Percentiles rank a stretch among this genome's conserved stretches.
phyloP scores from a whole-genome alignment of 164 flowering plant genomes.

The Vitis amurensis region DNA sequence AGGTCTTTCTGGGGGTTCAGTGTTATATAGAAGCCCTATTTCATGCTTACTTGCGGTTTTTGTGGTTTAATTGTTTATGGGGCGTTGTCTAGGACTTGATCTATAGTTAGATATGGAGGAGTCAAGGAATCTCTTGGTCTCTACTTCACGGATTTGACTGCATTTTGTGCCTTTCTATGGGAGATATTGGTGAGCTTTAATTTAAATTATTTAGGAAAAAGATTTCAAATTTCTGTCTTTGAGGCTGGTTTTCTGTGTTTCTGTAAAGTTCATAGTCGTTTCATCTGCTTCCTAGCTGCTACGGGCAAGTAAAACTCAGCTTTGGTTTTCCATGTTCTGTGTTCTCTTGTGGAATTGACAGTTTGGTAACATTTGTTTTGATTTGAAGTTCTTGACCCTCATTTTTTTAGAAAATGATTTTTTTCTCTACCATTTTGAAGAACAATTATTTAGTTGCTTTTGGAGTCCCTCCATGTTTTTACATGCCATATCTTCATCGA shows the following conservation, averaged over 20 bases:
- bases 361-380: neutral
- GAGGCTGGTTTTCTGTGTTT: too few relatives aligned
- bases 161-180: neutral
- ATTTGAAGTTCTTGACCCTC: neutral
- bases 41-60: constrained; percentile 11
- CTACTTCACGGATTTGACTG: neutral
- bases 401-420: neutral
- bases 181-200: neutral
- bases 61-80: neutral
- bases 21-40: constrained; percentile 8
- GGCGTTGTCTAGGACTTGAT: constrained; percentile 6
- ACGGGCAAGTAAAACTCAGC: neutral
- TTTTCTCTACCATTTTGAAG: neutral
- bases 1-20: constrained; percentile 3
- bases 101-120: constrained; percentile 3
- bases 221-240: too few relatives aligned
- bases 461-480: neutral
- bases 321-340: neutral
- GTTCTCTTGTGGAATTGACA: neutral
- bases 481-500: neutral
- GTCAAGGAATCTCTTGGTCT: too few relatives aligned
- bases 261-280: too few relatives aligned
- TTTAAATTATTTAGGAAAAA: too few relatives aligned
- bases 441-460: neutral
- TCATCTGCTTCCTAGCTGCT: too few relatives aligned